Conservation (phyloP, 2,329 filamentous ascomycete species). For the Botryotinia narcissicola region DNA sequence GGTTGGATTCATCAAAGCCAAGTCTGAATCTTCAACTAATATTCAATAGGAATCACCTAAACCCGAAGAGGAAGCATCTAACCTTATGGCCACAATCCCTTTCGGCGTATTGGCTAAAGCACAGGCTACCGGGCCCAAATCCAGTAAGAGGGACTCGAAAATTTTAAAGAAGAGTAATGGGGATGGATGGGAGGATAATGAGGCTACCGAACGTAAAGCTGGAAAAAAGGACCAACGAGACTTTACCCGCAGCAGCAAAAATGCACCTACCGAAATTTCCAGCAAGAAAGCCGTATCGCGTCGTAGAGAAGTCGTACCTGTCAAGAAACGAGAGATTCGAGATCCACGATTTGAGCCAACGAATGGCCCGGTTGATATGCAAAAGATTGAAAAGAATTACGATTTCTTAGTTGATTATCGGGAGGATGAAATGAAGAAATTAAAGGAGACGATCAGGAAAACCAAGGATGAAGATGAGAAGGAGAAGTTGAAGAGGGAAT, state of each 20-base stretch:
- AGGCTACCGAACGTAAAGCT: slow-evolving; percentile 44
- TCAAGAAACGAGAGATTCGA: slow-evolving; percentile 59
- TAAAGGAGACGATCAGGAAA: slow-evolving; percentile 66
- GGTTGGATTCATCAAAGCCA: slow-evolving; percentile 17
- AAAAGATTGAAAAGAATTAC: slow-evolving; percentile 69
- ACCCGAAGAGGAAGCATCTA: slow-evolving; percentile 23
- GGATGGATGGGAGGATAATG: slow-evolving; percentile 40
- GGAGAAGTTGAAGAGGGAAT: slow-evolving; percentile 67
- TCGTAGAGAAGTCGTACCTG: slow-evolving; percentile 67
- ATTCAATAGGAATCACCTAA: slow-evolving; percentile 27
- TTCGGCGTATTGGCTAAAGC: slow-evolving; percentile 90
- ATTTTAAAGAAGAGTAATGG: slow-evolving; percentile 41
- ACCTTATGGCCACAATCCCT: slow-evolving; percentile 60
- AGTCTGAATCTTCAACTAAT: not conserved
- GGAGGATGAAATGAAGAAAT: slow-evolving; percentile 73
- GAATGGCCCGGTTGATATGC: slow-evolving; percentile 54
- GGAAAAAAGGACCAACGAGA: slow-evolving; percentile 42
- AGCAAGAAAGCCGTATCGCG: slow-evolving; percentile 83
- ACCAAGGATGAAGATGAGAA: slow-evolving; percentile 65
- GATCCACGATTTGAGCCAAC: slow-evolving; percentile 87
- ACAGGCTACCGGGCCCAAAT: slow-evolving; percentile 60
- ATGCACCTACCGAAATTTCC: slow-evolving; percentile 80
- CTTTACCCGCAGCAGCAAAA: slow-evolving; percentile 67
- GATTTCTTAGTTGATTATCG: slow-evolving; percentile 86
- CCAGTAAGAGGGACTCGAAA: slow-evolving; percentile 36